Percentiles rank a stretch among this genome's conserved stretches.
Evolutionary conservation across 257 asterid genomes (phyloP).

Genomic region (Nicotiana tabacum): DNA sequence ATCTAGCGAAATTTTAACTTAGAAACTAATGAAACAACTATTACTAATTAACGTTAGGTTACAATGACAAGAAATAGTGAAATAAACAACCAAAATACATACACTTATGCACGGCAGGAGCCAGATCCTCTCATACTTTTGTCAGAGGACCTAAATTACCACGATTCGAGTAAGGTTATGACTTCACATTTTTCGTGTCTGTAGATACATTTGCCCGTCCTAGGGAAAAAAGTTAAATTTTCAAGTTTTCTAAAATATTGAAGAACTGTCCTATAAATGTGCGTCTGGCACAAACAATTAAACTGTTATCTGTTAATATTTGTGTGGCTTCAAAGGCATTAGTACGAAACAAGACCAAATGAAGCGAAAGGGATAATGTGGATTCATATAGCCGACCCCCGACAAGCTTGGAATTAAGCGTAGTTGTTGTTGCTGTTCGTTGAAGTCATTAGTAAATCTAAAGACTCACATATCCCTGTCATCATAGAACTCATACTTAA

Average conservation of each 20-base stretch:
- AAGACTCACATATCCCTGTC: not conserved
- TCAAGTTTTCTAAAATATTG: not conserved
- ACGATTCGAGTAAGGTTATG: not conserved
- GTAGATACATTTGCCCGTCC: not conserved
- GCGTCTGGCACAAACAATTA: not conserved
- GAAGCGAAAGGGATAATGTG: not conserved
- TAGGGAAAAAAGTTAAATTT: not conserved
- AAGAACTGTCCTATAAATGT: not conserved
- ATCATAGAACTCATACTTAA: not conserved
- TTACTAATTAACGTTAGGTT: not conserved
- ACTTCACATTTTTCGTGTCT: not conserved
- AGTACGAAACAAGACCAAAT: not conserved
- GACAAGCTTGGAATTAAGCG: not conserved
- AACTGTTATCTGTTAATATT: not conserved
- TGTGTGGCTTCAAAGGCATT: not conserved
- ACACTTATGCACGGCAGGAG: not conserved
- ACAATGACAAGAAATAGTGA: not conserved
- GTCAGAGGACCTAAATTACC: not conserved
- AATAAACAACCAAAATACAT: not conserved
- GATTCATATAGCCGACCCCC: not conserved
- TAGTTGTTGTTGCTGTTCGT: not conserved
- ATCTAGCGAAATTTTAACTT: not conserved
- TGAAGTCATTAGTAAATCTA: not conserved
- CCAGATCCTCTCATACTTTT: not conserved
- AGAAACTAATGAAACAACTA: not conserved